Percentiles rank a stretch among this genome's conserved stretches.
phyloP scores from a whole-genome alignment of 768 basidiomycete species.

The Tricholoma bakamatsutake region DNA sequence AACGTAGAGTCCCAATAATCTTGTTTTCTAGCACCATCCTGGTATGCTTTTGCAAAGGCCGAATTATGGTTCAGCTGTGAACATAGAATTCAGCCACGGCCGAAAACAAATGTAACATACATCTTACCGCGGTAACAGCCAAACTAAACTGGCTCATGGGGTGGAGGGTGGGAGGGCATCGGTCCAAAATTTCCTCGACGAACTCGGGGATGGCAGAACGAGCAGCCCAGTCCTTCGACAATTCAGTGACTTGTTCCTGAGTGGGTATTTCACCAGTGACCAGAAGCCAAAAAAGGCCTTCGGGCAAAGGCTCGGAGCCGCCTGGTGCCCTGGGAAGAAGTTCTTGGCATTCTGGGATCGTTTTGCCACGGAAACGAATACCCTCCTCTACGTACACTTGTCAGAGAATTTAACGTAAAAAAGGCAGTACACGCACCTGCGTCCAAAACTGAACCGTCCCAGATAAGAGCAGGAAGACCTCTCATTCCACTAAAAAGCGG shows the following conservation, averaged over 20 bases:
- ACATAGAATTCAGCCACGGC: conserved; percentile 3
- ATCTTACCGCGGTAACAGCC: conserved; percentile 83
- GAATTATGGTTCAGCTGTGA: conserved; percentile 87
- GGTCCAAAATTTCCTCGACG: conserved; percentile 94
- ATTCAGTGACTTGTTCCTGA: conserved; percentile 75
- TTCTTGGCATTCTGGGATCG: conserved; percentile 84
- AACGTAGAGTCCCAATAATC: conserved; percentile 97
- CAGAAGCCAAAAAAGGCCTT: conserved; percentile 93
- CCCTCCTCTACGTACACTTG: conserved; percentile 65
- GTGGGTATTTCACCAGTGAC: conserved; percentile 94
- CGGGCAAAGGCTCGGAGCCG: conserved; percentile 87
- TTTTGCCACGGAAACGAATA: conserved; percentile 96
- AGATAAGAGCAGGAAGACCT: conserved; percentile 89
- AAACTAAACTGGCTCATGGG: conserved; percentile 99
- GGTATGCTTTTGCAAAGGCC: conserved; percentile 93
- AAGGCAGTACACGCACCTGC: conserved; percentile 47
- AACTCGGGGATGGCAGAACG: conserved; percentile 88
- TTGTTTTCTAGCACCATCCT: conserved; percentile 86
- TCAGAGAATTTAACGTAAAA: conserved; percentile 4
- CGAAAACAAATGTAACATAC: not conserved
- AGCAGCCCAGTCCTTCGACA: conserved; percentile 94
- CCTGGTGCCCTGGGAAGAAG: conserved; percentile 86
- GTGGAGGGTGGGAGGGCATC: conserved; percentile 89
- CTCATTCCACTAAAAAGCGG: conserved; percentile 64
- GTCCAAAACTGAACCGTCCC: conserved; percentile 98